These are phyloP conservation scores for Entophlyctis luteolus DNA, from an alignment of 192 early-diverging fungal species.

Conservation along the genomic window DNA sequence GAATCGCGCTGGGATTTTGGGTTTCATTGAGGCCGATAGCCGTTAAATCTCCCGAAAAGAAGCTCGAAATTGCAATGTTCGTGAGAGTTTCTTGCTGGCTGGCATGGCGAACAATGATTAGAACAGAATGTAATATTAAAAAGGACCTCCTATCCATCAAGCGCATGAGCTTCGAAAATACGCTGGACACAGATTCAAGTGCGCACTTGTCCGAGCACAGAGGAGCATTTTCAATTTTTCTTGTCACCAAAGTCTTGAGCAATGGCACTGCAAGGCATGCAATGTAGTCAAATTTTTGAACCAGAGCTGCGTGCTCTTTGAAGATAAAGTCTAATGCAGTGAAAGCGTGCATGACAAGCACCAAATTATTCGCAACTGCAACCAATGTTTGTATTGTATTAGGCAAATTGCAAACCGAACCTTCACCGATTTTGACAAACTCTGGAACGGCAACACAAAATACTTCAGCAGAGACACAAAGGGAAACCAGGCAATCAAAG, in stretches of 20 bases:
- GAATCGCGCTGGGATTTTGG: no score
- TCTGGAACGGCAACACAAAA: background rate
- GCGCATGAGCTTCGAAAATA: background rate
- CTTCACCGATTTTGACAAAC: background rate
- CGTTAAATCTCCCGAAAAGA: background rate
- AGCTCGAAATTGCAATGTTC: background rate
- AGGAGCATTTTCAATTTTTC: background rate
- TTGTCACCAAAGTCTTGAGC: background rate
- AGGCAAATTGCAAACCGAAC: background rate
- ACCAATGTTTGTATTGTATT: background rate
- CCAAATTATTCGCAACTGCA: background rate
- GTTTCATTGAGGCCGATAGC: no score
- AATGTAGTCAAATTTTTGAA: background rate
- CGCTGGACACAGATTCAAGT: constrained; percentile 5
- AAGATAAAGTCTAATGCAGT: constrained; percentile 14
- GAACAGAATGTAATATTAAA: background rate
- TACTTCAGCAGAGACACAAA: background rate
- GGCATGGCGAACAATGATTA: no score
- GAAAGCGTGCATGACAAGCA: background rate
- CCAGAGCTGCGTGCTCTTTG: background rate
- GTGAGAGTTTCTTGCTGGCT: background rate
- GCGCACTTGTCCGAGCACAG: background rate
- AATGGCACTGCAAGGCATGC: background rate
- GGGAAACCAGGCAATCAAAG: constrained; percentile 4
- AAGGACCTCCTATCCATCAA: constrained; percentile 2